Conservation (phyloP, 139 green algal genomes). For the Ulvella scutata region DNA sequence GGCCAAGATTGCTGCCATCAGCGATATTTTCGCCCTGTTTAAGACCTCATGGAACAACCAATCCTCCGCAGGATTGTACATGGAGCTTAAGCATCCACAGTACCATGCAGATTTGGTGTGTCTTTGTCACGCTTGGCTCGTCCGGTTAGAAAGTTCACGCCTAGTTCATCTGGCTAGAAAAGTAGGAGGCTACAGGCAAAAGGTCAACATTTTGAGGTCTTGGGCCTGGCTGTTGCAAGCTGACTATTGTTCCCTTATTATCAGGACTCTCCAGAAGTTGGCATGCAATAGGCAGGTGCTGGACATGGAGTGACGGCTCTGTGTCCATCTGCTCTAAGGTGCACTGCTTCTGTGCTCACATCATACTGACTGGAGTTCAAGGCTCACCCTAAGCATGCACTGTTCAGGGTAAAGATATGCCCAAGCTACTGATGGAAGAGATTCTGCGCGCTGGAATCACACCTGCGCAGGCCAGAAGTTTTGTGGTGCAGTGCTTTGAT, state of each 20-base stretch:
- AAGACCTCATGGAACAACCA: neutral
- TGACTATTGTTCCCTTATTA: neutral
- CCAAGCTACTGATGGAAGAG: neutral
- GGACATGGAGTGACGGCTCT: no score
- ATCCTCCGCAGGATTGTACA: neutral
- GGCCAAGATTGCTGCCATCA: no score
- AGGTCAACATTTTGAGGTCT: neutral
- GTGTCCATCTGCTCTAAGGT: no score
- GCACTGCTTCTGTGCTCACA: no score
- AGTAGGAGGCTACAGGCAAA: neutral
- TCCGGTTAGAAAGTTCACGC: neutral
- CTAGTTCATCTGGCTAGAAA: neutral
- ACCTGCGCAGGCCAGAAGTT: neutral
- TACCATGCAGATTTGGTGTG: neutral
- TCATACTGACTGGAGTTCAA: no score
- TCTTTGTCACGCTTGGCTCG: neutral
- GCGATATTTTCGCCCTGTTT: neutral
- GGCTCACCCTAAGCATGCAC: no score
- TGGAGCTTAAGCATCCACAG: neutral
- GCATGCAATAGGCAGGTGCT: neutral
- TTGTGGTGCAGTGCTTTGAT: neutral
- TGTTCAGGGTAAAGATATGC: neutral
- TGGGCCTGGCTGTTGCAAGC: no score
- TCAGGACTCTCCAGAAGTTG: neutral
- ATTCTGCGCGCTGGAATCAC: neutral